These are phyloP conservation scores for Baorangia bicolor DNA, from an alignment of 768 basidiomycete genomes.

Conservation along the genomic window DNA sequence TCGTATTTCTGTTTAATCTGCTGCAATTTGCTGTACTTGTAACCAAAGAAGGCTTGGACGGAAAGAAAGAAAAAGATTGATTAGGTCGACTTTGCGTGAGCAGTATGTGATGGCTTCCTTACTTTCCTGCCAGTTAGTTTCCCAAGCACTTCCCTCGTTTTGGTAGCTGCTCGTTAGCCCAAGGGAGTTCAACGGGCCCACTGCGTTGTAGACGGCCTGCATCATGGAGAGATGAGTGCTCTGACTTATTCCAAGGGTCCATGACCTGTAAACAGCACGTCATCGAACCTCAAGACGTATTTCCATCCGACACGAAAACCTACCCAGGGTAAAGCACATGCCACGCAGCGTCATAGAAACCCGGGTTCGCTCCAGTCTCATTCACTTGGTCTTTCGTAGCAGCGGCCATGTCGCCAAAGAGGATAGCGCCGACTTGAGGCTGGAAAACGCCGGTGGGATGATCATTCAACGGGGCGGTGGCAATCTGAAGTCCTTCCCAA, in stretches of 20 bases:
- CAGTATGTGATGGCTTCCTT: too few species aligned
- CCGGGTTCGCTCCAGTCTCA: conserved; percentile 21
- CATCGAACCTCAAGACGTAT: neutral
- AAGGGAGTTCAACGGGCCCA: conserved; percentile 5
- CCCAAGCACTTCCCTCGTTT: conserved; percentile 19
- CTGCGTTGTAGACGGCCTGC: conserved; percentile 1
- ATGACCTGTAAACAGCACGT: conserved; percentile 3
- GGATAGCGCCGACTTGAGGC: neutral
- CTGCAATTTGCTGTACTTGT: conserved; percentile 14
- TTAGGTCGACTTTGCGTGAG: neutral
- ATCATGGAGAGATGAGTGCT: neutral
- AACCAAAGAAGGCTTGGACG: conserved; percentile 16
- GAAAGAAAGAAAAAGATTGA: neutral
- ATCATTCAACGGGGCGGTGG: neutral
- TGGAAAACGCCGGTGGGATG: neutral
- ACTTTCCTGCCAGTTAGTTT: conserved; percentile 17
- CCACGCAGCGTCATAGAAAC: conserved; percentile 17
- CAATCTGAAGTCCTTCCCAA: conserved; percentile 15
- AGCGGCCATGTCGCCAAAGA: conserved; percentile 18
- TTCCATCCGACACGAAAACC: neutral
- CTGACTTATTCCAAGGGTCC: conserved; percentile 10
- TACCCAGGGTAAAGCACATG: conserved; percentile 9
- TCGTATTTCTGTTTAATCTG: conserved; percentile 18
- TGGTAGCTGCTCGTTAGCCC: conserved; percentile 19
- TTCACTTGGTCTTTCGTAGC: conserved; percentile 6